Base-by-base conservation (phyloP, 345 rosid species). In the rapeseed (Brassica napus) region DNA sequence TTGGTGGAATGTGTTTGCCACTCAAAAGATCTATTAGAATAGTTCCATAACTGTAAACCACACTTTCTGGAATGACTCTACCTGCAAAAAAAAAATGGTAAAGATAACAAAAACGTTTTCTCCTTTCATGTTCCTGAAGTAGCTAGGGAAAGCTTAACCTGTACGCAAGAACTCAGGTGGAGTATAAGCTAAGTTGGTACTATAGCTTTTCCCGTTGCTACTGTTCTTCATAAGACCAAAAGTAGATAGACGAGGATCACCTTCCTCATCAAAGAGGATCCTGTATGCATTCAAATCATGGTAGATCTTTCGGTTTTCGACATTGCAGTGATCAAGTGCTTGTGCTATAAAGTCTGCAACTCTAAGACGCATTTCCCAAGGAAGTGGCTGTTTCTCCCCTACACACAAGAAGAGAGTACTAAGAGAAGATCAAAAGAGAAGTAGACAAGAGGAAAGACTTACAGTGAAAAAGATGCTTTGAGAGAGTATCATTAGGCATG, bases 391-490 rank as follows among this genome's bases (percentile, higher is more conserved):
- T 23, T 88, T 87, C 52, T 92, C 97, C 97, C 97, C 97, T 92
- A 64, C 58, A 65, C 6, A 37, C 0, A 31, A 60, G 21, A 52
- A 52, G 57, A 18, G 67, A 89, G 88, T 34, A 34, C 55, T 9
- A 75, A 57, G 32, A 69, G 9, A 57, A n/a, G 32, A 65, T 1
- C 88, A 52, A 47, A 68, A 68, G 18, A 18, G 18, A 47, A 44
- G 59, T 68, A 54, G 6, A 1, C 54, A 5, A 47, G 55, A 30
- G 11, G 68, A 37, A n/a, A 5, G 8, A 34, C 32, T 66, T 90
- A 92, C 97, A 94, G 82, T 92, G 97, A 80, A 94, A 94, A 18
- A 94, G 97, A 81, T 94, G 97, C 88, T 94, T 92, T 47, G 98
- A 89, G 68, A 94, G 94, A 55, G 97, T 94, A 70, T 92, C 97